These are phyloP conservation scores for Fusarium torreyae DNA, from an alignment of 2,329 filamentous ascomycete genomes.

Conservation along the genomic window DNA sequence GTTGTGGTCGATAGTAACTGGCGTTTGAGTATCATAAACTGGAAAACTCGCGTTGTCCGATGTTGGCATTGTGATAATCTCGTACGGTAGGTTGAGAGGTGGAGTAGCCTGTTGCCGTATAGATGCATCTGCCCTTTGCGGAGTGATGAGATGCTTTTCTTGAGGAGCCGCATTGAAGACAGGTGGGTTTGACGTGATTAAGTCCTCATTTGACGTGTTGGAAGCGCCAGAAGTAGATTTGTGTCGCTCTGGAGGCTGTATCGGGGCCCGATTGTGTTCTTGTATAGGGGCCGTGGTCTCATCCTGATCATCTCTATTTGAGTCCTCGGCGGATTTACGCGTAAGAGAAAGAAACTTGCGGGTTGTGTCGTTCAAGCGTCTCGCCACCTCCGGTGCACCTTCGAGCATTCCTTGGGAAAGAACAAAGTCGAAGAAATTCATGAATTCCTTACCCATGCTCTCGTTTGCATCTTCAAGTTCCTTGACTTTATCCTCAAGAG, in stretches of 20 bases:
- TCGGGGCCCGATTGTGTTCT: not conserved
- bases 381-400: constrained; percentile 69
- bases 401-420: constrained; percentile 71
- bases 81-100: constrained; percentile 54
- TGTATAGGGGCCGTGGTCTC: constrained; percentile 5
- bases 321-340: constrained; percentile 60
- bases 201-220: constrained; percentile 17
- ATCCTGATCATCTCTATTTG: constrained; percentile 17
- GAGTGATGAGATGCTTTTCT: constrained; percentile 22
- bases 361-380: constrained; percentile 69
- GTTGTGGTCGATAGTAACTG: constrained; percentile 37
- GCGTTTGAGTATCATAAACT: constrained; percentile 50
- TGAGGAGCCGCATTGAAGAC: not conserved
- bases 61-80: constrained; percentile 67
- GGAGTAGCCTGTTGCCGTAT: constrained; percentile 40
- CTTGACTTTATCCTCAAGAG: constrained; percentile 78
- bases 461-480: constrained; percentile 78
- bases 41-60: constrained; percentile 69
- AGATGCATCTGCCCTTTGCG: constrained; percentile 21
- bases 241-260: constrained; percentile 12
- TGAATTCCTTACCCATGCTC: constrained; percentile 81
- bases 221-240: constrained; percentile 20
- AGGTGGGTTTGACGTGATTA: not conserved
- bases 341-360: constrained; percentile 71
- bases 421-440: constrained; percentile 75